phyloP scores from a whole-genome alignment of 768 basidiomycete genomes.

The Roridomyces roridus region DNA sequence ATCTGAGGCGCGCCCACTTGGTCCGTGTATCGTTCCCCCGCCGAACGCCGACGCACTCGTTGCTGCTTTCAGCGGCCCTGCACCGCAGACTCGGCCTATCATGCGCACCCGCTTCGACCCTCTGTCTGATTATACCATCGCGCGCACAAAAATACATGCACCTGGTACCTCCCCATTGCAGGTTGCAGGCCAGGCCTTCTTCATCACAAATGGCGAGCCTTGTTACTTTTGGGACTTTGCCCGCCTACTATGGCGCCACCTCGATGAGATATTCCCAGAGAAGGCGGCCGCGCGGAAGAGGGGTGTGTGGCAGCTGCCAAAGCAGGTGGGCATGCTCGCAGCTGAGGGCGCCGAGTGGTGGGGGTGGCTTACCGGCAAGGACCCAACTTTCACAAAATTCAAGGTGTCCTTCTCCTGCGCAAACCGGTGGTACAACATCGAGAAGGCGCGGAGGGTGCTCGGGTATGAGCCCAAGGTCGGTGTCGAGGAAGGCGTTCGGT shows the following conservation, averaged over 20 bases:
- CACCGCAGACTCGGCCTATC: slow-evolving; percentile 56
- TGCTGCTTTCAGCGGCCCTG: slow-evolving; percentile 57
- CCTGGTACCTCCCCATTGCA: slow-evolving; percentile 63
- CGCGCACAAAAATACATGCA: slow-evolving; percentile 50
- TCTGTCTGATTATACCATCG: slow-evolving; percentile 64
- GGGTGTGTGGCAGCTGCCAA: slow-evolving; percentile 57
- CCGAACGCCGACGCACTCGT: slow-evolving; percentile 62
- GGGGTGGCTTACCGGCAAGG: slow-evolving; percentile 74
- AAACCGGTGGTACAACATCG: slow-evolving; percentile 90
- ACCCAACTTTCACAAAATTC: slow-evolving; percentile 86
- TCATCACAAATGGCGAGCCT: slow-evolving; percentile 97
- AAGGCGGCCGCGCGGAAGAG: slow-evolving; percentile 47
- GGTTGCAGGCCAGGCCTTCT: slow-evolving; percentile 93
- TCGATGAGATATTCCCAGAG: slow-evolving; percentile 66
- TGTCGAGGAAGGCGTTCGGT: slow-evolving; percentile 84
- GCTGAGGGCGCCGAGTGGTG: slow-evolving; percentile 79
- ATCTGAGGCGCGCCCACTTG: slow-evolving; percentile 79
- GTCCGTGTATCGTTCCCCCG: slow-evolving; percentile 74
- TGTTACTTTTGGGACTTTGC: slow-evolving; percentile 96
- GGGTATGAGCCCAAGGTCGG: slow-evolving; percentile 94
- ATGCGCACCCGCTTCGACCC: slow-evolving; percentile 85
- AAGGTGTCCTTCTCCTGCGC: slow-evolving; percentile 83
- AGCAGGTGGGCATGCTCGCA: slow-evolving; percentile 68
- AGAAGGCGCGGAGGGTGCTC: slow-evolving; percentile 88
- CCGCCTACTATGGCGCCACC: slow-evolving; percentile 76